Percentiles rank a stretch among this genome's conserved stretches.
These are phyloP conservation scores for Chlamydomonas applanata DNA, from an alignment of 139 green algal species.

Conservation along the genomic window DNA sequence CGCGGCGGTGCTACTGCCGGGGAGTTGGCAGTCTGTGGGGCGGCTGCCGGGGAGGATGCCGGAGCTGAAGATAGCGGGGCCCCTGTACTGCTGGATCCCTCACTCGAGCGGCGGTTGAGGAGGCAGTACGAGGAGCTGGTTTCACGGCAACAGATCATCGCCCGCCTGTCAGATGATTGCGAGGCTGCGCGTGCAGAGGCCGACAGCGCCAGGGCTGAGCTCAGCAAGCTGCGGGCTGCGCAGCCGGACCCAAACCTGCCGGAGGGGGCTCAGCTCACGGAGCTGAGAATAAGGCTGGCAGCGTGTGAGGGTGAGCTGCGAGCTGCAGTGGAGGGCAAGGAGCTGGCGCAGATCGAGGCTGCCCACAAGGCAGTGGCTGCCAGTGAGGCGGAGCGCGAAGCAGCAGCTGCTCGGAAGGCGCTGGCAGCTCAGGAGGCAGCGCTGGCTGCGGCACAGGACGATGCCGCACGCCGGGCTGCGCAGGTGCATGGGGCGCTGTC, in stretches of 20 bases:
- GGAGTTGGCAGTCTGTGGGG: background rate
- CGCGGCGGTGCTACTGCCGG: background rate
- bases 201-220: slow-evolving; percentile 7
- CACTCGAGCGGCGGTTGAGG: slow-evolving; percentile 16
- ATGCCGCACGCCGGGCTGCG: background rate
- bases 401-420: background rate
- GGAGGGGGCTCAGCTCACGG: background rate
- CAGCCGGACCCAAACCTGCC: background rate
- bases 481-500: slow-evolving; percentile 24
- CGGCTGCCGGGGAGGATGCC: background rate
- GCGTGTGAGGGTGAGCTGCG: background rate
- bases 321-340: background rate
- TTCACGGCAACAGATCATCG: slow-evolving; percentile 26
- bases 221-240: background rate
- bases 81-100: slow-evolving; percentile 8
- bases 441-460: slow-evolving; percentile 2
- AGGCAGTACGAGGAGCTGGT: slow-evolving; percentile 21
- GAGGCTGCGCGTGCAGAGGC: slow-evolving; percentile 12
- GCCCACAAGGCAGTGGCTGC: slow-evolving; percentile 10
- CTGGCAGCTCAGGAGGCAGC: background rate
- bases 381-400: background rate
- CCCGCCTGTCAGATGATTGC: slow-evolving; percentile 20
- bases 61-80: no score
- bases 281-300: background rate
- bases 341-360: slow-evolving; percentile 1